These are phyloP conservation scores for Mycena galopus DNA, from an alignment of 768 basidiomycete genomes.

Conservation along the genomic window DNA sequence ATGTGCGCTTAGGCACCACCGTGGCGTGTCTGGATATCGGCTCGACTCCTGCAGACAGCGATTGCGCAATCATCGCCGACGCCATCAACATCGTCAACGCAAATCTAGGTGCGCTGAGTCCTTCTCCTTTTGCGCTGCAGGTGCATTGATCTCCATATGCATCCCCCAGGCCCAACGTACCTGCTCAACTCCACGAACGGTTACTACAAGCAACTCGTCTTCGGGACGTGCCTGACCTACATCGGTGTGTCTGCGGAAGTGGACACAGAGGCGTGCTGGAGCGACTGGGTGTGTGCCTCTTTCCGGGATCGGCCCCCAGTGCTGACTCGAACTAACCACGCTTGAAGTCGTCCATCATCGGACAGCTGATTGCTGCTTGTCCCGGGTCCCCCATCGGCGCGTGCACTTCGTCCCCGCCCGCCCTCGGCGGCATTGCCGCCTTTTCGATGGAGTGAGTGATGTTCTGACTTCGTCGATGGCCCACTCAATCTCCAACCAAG, in stretches of 20 bases:
- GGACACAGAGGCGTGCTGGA: conserved; percentile 19
- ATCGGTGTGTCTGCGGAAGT: conserved; percentile 13
- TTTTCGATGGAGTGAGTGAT: conserved; percentile 9
- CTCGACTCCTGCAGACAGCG: background rate
- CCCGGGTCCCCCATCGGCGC: background rate
- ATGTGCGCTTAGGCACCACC: background rate
- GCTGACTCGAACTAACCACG: background rate
- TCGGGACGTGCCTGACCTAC: conserved; percentile 8
- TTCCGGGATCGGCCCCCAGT: background rate
- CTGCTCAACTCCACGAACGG: conserved; percentile 12
- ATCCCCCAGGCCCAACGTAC: background rate
- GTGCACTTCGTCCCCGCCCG: conserved; percentile 4
- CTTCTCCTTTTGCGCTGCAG: too few relatives aligned
- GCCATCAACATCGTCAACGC: conserved; percentile 1
- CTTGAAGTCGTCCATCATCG: conserved; percentile 1
- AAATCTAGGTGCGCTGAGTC: background rate
- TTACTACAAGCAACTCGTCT: conserved; percentile 10
- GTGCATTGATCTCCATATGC: background rate
- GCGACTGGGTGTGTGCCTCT: conserved; percentile 8
- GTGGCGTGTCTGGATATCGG: background rate
- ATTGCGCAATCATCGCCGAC: conserved; percentile 18
- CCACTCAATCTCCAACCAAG: background rate
- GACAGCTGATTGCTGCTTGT: background rate
- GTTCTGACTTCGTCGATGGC: background rate
- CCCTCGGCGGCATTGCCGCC: background rate